Evolutionary conservation across 257 asterid genomes (phyloP).

Genomic region (Ligustrum vulgare): DNA sequence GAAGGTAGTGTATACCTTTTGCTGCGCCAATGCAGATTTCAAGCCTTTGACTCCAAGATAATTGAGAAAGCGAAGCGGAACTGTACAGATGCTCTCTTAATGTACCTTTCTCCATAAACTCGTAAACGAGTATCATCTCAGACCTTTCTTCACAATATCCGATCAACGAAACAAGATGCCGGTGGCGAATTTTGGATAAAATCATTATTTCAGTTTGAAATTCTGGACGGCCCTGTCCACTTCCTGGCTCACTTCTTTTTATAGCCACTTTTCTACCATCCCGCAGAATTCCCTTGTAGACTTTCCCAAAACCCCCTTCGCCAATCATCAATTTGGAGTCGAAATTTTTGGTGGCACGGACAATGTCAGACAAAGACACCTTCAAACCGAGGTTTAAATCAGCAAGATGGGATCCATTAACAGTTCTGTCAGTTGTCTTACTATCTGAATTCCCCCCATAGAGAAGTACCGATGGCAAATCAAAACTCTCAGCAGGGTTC

Average conservation of each 20-base stretch:
- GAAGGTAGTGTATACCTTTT: constrained; percentile 54
- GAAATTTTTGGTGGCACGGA: constrained; percentile 45
- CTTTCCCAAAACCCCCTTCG: constrained; percentile 69
- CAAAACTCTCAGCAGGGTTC: constrained; percentile 24
- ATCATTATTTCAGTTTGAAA: constrained; percentile 58
- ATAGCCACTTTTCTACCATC: constrained; percentile 58
- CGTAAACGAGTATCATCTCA: constrained; percentile 62
- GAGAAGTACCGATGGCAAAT: constrained; percentile 25
- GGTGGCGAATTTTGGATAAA: constrained; percentile 56
- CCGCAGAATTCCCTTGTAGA: constrained; percentile 47
- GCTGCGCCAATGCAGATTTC: constrained; percentile 57
- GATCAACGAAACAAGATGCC: constrained; percentile 57
- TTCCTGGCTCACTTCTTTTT: constrained; percentile 56
- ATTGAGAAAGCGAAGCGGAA: background rate
- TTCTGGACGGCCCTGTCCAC: constrained; percentile 52
- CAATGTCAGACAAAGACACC: constrained; percentile 39
- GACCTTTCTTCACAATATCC: constrained; percentile 57
- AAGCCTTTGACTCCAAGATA: constrained; percentile 58
- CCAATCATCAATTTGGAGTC: constrained; percentile 43
- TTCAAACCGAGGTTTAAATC: constrained; percentile 52
- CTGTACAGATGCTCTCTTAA: constrained; percentile 54
- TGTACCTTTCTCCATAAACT: constrained; percentile 67
- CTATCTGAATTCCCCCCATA: constrained; percentile 34
- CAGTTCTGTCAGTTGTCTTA: constrained; percentile 28
- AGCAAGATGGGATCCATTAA: constrained; percentile 26